A percentile compares a stretch with the other conserved stretches of the same genome.
These are phyloP conservation scores for Entamoeba histolytica DNA, from an alignment of 208 protist genomes.

Conservation along the genomic window DNA sequence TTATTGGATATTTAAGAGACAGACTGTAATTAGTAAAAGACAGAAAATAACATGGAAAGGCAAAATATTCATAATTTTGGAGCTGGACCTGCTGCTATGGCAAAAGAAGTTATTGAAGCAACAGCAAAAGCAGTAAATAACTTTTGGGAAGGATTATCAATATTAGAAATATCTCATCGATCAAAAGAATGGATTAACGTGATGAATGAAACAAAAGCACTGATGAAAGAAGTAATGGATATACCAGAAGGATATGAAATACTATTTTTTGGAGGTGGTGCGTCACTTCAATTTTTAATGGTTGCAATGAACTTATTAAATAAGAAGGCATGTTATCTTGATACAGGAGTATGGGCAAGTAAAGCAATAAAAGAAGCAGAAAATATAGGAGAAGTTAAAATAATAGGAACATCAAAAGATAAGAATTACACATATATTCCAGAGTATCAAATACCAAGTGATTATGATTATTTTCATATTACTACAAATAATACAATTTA, in stretches of 20 bases:
- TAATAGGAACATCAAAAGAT: conserved; percentile 19
- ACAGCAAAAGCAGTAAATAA: conserved; percentile 40
- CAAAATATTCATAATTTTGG: conserved; percentile 61
- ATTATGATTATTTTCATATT: conserved; percentile 45
- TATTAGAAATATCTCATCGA: conserved; percentile 41
- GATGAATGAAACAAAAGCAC: neutral
- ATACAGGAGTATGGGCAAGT: conserved; percentile 53
- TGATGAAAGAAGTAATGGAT: conserved; percentile 8
- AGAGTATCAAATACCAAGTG: conserved; percentile 27
- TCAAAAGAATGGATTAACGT: neutral
- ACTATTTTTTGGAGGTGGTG: conserved; percentile 42
- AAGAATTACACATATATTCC: neutral
- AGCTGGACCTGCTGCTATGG: conserved; percentile 47
- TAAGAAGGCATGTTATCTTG: conserved; percentile 39
- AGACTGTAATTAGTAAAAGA: neutral
- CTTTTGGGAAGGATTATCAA: conserved; percentile 34
- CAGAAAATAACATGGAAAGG: neutral
- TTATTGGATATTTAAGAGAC: too few species aligned
- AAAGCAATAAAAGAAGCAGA: conserved; percentile 43
- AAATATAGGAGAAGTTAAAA: conserved; percentile 28
- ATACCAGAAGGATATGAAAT: conserved; percentile 26
- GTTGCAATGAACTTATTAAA: conserved; percentile 50
- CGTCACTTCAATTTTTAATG: conserved; percentile 37
- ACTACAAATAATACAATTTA: conserved; percentile 56
- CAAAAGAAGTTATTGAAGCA: conserved; percentile 37